These are phyloP conservation scores for Bothriochloa decipiens DNA, from an alignment of 176 grass and related monocot genomes.

Conservation along the genomic window DNA sequence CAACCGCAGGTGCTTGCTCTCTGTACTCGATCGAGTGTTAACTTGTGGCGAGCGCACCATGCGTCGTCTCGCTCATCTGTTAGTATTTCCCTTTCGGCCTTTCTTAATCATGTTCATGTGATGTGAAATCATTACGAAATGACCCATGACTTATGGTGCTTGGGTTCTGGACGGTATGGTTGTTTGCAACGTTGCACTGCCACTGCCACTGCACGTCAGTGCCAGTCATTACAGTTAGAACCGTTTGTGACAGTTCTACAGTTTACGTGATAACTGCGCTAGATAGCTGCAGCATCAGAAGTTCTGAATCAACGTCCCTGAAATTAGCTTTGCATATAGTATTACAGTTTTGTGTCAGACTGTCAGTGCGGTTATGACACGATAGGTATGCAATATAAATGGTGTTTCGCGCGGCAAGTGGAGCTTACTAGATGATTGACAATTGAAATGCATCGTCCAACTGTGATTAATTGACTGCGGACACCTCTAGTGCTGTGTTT, in stretches of 20 bases:
- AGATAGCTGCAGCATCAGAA: not conserved
- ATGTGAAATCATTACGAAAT: constrained; percentile 21
- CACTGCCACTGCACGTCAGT: not conserved
- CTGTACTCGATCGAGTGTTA: constrained; percentile 12
- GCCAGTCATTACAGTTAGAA: not conserved
- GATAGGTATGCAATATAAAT: not conserved
- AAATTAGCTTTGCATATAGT: not conserved
- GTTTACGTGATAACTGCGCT: not conserved
- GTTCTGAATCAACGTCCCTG: not conserved
- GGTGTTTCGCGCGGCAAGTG: not conserved
- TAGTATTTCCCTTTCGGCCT: not conserved
- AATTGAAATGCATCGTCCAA: not conserved
- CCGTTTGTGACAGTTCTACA: not conserved
- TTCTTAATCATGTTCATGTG: constrained; percentile 18
- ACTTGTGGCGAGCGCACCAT: not conserved
- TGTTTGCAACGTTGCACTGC: not conserved
- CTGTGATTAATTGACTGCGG: not conserved
- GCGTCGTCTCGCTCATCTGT: not conserved
- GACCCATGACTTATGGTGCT: not conserved
- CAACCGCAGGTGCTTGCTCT: constrained; percentile 37
- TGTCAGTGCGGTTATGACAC: not conserved
- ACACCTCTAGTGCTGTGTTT: not conserved
- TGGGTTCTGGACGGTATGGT: constrained; percentile 1
- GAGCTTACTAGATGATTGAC: not conserved
- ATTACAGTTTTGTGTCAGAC: not conserved